A percentile compares a stretch with the other conserved stretches of the same genome.
Conservation (phyloP, 192 early-diverging fungal genomes). For the Linnemannia schmuckeri region DNA sequence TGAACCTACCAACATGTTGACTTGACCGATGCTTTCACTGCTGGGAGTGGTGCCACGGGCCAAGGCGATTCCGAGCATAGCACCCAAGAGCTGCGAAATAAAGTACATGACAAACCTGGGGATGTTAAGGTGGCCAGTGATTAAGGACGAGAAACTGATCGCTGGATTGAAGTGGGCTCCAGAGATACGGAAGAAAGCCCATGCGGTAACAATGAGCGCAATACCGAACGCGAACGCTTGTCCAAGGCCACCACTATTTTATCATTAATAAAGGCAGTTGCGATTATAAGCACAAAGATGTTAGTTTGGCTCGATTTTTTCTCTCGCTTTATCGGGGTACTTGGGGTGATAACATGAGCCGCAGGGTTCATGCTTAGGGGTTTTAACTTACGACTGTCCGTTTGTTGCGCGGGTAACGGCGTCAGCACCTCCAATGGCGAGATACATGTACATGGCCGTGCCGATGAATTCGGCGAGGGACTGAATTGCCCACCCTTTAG, state of each 20-base stretch:
- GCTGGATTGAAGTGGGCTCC: slow-evolving; percentile 76
- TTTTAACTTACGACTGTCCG: slow-evolving; percentile 24
- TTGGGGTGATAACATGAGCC: too few relatives aligned
- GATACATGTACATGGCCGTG: slow-evolving; percentile 59
- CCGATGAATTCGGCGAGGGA: slow-evolving; percentile 57
- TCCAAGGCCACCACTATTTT: slow-evolving; percentile 15
- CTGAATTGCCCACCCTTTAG: slow-evolving; percentile 27
- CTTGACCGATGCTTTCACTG: not conserved
- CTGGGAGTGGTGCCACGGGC: slow-evolving; percentile 41
- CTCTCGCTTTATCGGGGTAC: too few relatives aligned
- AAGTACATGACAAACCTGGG: slow-evolving; percentile 64
- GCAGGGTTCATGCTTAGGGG: too few relatives aligned
- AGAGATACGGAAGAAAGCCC: slow-evolving; percentile 65
- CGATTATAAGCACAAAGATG: not conserved
- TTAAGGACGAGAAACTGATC: slow-evolving; percentile 68
- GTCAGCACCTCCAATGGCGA: slow-evolving; percentile 58
- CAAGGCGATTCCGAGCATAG: slow-evolving; percentile 62
- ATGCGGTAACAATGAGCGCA: slow-evolving; percentile 58
- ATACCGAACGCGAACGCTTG: slow-evolving; percentile 63
- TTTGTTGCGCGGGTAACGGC: slow-evolving; percentile 10
- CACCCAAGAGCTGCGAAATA: slow-evolving; percentile 70
- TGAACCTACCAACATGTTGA: slow-evolving; percentile 27
- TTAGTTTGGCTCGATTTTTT: too few relatives aligned
- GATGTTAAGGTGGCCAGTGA: slow-evolving; percentile 64
- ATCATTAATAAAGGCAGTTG: not conserved